Evolutionary conservation across 495 filamentous ascomycete species (phyloP).

Genomic region (Venustampulla echinocandica): DNA sequence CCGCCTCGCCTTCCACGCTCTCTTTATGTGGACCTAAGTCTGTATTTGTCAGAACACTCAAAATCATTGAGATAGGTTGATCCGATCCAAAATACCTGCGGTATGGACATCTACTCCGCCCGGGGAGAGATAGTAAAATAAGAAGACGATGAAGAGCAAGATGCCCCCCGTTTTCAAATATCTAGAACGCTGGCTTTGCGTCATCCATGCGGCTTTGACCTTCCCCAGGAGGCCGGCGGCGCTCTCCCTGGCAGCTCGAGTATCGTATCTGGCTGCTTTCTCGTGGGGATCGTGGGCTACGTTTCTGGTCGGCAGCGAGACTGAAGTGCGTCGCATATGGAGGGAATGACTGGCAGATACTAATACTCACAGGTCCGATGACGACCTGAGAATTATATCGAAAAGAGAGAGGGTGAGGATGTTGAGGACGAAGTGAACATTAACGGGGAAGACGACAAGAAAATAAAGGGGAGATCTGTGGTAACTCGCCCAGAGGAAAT

Average conservation of each 20-base stretch:
- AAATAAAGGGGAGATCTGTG: not conserved
- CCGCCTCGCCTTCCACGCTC: constrained; percentile 36
- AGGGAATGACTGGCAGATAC: constrained; percentile 7
- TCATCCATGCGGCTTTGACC: constrained; percentile 50
- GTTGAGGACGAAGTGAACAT: not conserved
- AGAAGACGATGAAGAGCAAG: constrained; percentile 60
- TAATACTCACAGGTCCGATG: not conserved
- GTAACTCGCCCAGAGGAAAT: constrained; percentile 1
- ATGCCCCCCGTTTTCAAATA: constrained; percentile 78
- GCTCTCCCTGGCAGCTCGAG: constrained; percentile 22
- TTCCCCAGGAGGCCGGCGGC: constrained; percentile 37
- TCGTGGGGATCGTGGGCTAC: constrained; percentile 48
- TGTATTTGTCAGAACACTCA: not conserved
- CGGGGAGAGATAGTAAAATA: constrained; percentile 69
- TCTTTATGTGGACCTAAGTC: constrained; percentile 3
- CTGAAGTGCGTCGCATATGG: constrained; percentile 53
- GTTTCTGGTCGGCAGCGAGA: constrained; percentile 50
- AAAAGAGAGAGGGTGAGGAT: not conserved
- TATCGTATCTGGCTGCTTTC: constrained; percentile 45
- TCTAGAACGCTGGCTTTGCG: constrained; percentile 64
- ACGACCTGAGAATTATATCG: not conserved
- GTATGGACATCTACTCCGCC: constrained; percentile 31
- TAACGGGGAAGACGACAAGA: not conserved
- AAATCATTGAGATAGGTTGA: not conserved
- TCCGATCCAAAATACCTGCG: constrained; percentile 26